Percentiles rank a stretch among this genome's conserved stretches.
These are phyloP conservation scores for Xylaria sp. DNA, from an alignment of 2,329 filamentous ascomycete genomes.

Conservation along the genomic window DNA sequence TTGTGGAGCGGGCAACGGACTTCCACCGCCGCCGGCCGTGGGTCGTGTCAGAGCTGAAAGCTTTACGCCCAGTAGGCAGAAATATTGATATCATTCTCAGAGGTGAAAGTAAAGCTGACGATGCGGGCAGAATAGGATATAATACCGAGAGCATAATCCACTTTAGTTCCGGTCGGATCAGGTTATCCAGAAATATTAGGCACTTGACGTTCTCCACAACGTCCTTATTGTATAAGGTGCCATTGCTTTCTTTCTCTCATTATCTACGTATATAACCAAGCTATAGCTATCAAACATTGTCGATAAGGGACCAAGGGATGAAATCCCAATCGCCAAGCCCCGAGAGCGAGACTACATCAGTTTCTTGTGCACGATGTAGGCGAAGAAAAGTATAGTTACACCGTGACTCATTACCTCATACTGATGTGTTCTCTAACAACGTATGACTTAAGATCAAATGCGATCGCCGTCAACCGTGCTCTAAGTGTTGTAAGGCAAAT, in stretches of 20 bases:
- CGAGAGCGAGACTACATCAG: constrained; percentile 29
- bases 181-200: not conserved
- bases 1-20: constrained; percentile 32
- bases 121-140: constrained; percentile 15
- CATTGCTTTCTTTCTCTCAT: constrained; percentile 3
- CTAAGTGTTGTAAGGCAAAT: constrained; percentile 29
- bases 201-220: constrained; percentile 25
- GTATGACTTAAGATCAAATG: constrained; percentile 35
- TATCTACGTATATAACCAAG: not conserved
- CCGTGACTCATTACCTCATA: not conserved
- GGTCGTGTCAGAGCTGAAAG: constrained; percentile 30
- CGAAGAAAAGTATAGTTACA: constrained; percentile 33
- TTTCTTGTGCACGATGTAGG: constrained; percentile 37
- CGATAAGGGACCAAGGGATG: constrained; percentile 19
- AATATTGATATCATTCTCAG: constrained; percentile 6
- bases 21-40: constrained; percentile 34
- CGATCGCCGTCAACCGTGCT: constrained; percentile 38
- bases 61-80: constrained; percentile 11
- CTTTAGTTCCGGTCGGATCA: not conserved
- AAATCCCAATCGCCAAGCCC: constrained; percentile 15
- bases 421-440: constrained; percentile 12
- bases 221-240: not conserved
- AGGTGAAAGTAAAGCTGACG: constrained; percentile 1
- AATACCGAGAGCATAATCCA: constrained; percentile 15
- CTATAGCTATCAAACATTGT: not conserved